A percentile compares a stretch with the other conserved stretches of the same genome.
Evolutionary conservation across 495 filamentous ascomycete species (phyloP).

Genomic region (Podospora tetraspora): DNA sequence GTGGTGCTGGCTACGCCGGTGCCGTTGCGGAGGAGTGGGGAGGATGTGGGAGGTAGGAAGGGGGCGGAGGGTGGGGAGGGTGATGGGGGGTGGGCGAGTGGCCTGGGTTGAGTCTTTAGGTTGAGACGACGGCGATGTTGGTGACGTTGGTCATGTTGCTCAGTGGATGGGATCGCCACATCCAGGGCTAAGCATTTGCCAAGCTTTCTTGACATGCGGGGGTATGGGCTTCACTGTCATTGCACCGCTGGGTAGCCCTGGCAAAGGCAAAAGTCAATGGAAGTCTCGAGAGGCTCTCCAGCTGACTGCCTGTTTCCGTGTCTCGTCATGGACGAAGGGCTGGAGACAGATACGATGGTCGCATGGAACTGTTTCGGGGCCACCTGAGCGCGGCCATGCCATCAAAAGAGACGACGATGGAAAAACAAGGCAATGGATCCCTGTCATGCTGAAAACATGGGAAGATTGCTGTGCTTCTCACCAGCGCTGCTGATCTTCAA

Average conservation of each 20-base stretch:
- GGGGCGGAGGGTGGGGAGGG: conserved; percentile 13
- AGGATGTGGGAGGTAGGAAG: conserved; percentile 17
- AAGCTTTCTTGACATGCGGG: neutral
- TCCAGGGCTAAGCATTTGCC: neutral
- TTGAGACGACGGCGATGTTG: neutral
- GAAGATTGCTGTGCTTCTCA: no score
- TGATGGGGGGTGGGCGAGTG: conserved; percentile 2
- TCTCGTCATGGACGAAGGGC: no score
- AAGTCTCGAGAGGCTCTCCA: neutral
- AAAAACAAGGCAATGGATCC: no score
- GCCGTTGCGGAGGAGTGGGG: conserved; percentile 21
- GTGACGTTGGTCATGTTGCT: neutral
- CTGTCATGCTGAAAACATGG: no score
- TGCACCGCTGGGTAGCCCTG: neutral
- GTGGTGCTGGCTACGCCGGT: conserved; percentile 68
- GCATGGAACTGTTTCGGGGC: no score
- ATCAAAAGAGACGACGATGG: no score
- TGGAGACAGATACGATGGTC: no score
- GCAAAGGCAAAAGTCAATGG: neutral
- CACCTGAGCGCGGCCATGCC: no score
- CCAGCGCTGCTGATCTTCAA: no score
- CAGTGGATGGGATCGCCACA: neutral
- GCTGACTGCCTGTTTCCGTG: no score
- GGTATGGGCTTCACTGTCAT: neutral
- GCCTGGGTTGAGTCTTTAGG: neutral